phyloP scores from a whole-genome alignment of 2,329 filamentous ascomycete genomes.

The Stagonosporopsis rhizophila region DNA sequence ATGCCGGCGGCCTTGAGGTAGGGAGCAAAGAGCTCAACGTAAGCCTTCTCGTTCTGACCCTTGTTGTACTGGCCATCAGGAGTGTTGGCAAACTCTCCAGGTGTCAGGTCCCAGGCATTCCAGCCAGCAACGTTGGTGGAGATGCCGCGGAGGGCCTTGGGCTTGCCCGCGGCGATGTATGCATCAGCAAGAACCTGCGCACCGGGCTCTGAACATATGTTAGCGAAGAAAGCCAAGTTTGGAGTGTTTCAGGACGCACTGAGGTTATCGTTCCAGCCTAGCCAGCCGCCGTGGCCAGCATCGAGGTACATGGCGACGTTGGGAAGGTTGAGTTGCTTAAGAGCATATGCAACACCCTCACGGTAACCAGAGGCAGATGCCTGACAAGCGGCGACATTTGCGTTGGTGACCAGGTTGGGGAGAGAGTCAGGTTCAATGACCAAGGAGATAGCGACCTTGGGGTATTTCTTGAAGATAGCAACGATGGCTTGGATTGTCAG shows the following conservation, averaged over 20 bases:
- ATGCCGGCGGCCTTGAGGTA: constrained; percentile 58
- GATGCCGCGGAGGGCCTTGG: constrained; percentile 60
- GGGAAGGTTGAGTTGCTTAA: constrained; percentile 64
- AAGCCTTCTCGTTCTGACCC: constrained; percentile 61
- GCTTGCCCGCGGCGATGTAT: constrained; percentile 58
- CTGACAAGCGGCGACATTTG: constrained; percentile 61
- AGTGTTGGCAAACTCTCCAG: constrained; percentile 46
- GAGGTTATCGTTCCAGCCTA: constrained; percentile 70
- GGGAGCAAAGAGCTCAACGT: constrained; percentile 60
- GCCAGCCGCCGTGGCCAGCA: constrained; percentile 70
- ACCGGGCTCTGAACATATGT: constrained; percentile 50
- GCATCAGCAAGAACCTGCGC: constrained; percentile 58
- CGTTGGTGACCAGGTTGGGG: constrained; percentile 70
- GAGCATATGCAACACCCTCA: constrained; percentile 65
- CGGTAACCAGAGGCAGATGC: constrained; percentile 64
- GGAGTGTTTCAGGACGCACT: constrained; percentile 25
- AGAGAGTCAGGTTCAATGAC: constrained; percentile 68
- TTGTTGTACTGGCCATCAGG: constrained; percentile 50
- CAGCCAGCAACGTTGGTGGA: constrained; percentile 67
- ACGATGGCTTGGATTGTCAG: constrained; percentile 54
- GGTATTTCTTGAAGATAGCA: constrained; percentile 62
- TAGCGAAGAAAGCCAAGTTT: constrained; percentile 3
- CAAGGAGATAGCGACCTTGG: constrained; percentile 50
- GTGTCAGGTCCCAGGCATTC: constrained; percentile 60
- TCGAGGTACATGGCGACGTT: constrained; percentile 72